These are phyloP conservation scores for Erodium chrysanthum DNA, from an alignment of 441 rosid genomes.

Conservation along the genomic window DNA sequence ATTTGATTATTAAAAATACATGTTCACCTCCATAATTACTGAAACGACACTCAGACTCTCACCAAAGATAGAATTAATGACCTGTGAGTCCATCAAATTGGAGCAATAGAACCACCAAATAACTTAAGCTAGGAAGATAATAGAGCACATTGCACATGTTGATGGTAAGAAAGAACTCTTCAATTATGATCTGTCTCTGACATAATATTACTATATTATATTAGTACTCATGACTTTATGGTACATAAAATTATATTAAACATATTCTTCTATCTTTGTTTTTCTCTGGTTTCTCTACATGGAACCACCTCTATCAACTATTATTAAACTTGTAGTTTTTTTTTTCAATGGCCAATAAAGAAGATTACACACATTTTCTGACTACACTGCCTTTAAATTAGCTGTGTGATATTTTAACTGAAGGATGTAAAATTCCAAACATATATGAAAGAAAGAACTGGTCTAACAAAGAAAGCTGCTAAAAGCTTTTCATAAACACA, in stretches of 20 bases:
- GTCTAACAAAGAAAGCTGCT: too few relatives aligned
- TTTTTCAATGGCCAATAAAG: background rate
- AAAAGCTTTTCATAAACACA: slow-evolving; percentile 9
- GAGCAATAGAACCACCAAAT: background rate
- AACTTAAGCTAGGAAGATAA: background rate
- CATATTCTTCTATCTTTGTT: background rate
- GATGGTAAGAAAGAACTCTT: background rate
- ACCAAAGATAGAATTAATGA: background rate
- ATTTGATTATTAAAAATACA: background rate
- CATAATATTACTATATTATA: background rate
- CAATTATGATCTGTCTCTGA: background rate
- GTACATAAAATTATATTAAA: background rate
- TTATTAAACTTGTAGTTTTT: background rate
- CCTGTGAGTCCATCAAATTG: background rate
- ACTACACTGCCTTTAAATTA: background rate
- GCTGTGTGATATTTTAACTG: background rate
- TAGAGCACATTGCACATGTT: background rate
- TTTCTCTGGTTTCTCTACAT: background rate
- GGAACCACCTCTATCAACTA: background rate
- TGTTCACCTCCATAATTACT: slow-evolving; percentile 4
- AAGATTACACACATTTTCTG: background rate
- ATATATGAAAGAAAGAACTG: background rate
- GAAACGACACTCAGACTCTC: background rate
- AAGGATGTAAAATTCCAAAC: background rate
- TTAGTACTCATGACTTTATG: background rate